Percentiles rank a stretch among this genome's conserved stretches.
Conservation (phyloP, 1,284 basidiomycete species). For the Somion occarium region DNA sequence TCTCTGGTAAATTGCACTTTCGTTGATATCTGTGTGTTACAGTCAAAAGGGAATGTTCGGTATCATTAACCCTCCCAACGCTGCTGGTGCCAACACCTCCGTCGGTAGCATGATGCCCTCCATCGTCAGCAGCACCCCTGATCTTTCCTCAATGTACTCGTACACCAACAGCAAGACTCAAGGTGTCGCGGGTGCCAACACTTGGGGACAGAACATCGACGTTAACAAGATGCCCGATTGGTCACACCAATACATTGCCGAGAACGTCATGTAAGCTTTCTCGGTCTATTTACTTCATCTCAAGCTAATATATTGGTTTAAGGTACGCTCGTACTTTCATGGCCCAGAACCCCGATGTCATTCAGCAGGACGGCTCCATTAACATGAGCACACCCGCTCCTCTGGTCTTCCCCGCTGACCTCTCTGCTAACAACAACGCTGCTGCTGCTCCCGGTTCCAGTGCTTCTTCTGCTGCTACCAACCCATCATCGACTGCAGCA, state of each 20-base stretch:
- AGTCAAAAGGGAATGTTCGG: constrained; percentile 76
- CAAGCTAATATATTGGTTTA: constrained; percentile 16
- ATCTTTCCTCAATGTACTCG: constrained; percentile 49
- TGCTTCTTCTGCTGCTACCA: constrained; percentile 22
- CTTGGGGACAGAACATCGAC: constrained; percentile 62
- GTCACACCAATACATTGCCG: constrained; percentile 43
- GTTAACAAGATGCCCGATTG: constrained; percentile 48
- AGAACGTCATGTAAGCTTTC: constrained; percentile 46
- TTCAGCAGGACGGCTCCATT: constrained; percentile 47
- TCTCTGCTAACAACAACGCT: constrained; percentile 34
- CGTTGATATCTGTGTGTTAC: not conserved
- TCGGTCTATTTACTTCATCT: not conserved
- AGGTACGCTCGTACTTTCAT: constrained; percentile 55
- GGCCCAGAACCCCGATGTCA: constrained; percentile 53
- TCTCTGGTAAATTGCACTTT: not conserved
- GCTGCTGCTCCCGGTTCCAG: constrained; percentile 24
- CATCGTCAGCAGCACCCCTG: constrained; percentile 45
- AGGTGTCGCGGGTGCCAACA: constrained; percentile 42
- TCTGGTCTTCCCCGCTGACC: constrained; percentile 54
- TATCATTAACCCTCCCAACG: constrained; percentile 62
- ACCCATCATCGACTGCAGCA: constrained; percentile 24
- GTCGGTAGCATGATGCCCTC: constrained; percentile 46
- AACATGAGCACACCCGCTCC: constrained; percentile 45
- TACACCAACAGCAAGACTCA: constrained; percentile 45
- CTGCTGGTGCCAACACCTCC: constrained; percentile 34